Base-by-base conservation (phyloP, 2,329 filamentous ascomycete genomes). In the Trichoderma sp. region DNA sequence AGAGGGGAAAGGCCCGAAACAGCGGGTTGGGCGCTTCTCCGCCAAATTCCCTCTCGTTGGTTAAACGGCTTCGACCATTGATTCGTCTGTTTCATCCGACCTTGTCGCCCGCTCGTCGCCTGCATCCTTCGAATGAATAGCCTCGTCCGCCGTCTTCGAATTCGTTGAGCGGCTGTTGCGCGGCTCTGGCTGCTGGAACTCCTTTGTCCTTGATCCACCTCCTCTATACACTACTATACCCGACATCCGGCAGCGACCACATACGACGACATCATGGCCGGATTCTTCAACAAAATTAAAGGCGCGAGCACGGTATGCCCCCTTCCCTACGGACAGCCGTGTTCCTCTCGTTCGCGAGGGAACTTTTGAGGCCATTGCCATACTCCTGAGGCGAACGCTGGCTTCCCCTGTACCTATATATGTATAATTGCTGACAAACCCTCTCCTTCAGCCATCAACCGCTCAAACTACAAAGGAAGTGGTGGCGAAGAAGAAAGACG, bases 241-340 rank as follows among this genome's bases (percentile, higher is more conserved):
- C 26, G 28, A 57, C 21, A 51, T 60, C 26, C 26, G 21, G 32
- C 30, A 57, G 43, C 68, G 51, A 47, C 58, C 14, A 14, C 14
- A 36, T 34, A 58, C 14, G n/a, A 65, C 74, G 66, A 73, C 74
- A 77, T 72, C 75, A 90, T 90, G 87, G 83, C 87, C 74, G 84
- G 86, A 74, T 87, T 90, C 76, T 85, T 90, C 74, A 88, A 84
- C 76, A 90, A 88, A 80, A 85, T 89, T 78, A 89, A 89, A 81
- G 82, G 83, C 76, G 82, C 84, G 75, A 82, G 84, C 79, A 83
- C 83, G 79, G 88, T 90, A 82, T 81, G 88, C 86, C 70, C 14
- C 36, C n/a, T 63, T 67, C 24, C 56, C 36, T 2, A 15, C 11
- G 9, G 36, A 30, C 18, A 15, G n/a, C 24, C 14, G 65, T 18